phyloP scores from a whole-genome alignment of 257 asterid genomes.

The Przewalskia tangutica region DNA sequence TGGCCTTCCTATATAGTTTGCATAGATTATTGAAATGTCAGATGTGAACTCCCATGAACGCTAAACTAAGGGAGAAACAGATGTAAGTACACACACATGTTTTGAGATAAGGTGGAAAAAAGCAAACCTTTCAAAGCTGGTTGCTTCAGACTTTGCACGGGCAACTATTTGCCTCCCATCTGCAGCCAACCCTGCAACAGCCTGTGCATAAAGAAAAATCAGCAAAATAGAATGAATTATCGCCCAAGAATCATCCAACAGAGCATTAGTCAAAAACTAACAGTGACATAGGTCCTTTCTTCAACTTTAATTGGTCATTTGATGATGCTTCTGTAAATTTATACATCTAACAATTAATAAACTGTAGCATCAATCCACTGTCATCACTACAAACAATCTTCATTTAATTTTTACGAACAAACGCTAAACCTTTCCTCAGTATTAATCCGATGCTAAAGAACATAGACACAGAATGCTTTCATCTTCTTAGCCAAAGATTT shows the following conservation, averaged over 20 bases:
- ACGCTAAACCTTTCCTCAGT: not conserved
- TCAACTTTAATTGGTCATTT: not conserved
- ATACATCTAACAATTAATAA: not conserved
- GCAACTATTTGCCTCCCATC: conserved; percentile 92
- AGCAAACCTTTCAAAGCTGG: conserved; percentile 60
- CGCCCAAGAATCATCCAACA: not conserved
- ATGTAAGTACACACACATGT: not conserved
- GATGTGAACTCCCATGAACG: not conserved
- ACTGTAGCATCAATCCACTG: not conserved
- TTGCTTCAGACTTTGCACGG: conserved; percentile 80
- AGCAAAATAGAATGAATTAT: not conserved
- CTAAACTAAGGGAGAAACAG: not conserved
- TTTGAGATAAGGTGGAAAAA: not conserved
- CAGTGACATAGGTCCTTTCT: not conserved
- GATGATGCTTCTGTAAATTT: not conserved
- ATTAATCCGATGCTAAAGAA: not conserved
- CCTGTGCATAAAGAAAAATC: conserved; percentile 24
- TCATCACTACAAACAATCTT: not conserved
- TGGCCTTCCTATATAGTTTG: no score
- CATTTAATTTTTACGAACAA: not conserved
- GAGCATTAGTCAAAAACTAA: not conserved
- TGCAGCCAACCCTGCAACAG: conserved; percentile 93
- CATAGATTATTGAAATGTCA: not conserved
- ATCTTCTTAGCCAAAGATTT: not conserved
- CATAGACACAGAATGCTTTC: not conserved